Percentiles rank a stretch among this genome's conserved stretches.
Conservation (phyloP, 768 basidiomycete genomes). For the Serendipita indica region DNA sequence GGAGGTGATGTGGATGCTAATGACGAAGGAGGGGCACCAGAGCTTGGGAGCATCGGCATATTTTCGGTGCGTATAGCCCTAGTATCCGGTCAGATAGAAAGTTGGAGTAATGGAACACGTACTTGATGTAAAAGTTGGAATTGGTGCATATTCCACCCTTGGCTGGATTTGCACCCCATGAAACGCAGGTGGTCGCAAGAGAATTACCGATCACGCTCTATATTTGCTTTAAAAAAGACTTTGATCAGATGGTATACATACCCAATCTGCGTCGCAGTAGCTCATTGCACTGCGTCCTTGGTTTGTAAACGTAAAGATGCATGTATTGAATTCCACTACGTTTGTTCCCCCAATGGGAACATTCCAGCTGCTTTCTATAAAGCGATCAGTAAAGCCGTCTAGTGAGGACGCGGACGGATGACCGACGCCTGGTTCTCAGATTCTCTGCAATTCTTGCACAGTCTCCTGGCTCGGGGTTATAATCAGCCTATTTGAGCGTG, state of each 20-base stretch:
- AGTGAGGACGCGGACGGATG: too few relatives aligned
- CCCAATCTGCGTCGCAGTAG: background rate
- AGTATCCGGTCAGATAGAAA: background rate
- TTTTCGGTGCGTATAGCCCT: background rate
- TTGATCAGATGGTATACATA: background rate
- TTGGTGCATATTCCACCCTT: background rate
- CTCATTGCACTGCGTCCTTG: background rate
- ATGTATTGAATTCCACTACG: background rate
- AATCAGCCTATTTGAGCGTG: background rate
- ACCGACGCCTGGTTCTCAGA: too few relatives aligned
- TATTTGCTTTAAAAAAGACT: too few relatives aligned
- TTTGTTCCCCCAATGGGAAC: background rate
- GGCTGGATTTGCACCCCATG: background rate
- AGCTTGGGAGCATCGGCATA: background rate
- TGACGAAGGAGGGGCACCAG: background rate
- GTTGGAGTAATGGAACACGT: too few relatives aligned
- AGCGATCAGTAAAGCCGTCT: too few relatives aligned
- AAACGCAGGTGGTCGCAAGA: background rate
- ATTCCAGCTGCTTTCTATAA: background rate
- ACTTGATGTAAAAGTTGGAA: background rate
- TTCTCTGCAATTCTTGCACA: too few relatives aligned
- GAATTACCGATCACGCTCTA: background rate
- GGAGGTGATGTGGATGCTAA: background rate
- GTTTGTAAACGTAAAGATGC: conserved; percentile 1
- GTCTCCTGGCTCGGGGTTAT: conserved; percentile 1